Evolutionary conservation across 441 rosid genomes (phyloP).

Genomic region (California macrophylla): DNA sequence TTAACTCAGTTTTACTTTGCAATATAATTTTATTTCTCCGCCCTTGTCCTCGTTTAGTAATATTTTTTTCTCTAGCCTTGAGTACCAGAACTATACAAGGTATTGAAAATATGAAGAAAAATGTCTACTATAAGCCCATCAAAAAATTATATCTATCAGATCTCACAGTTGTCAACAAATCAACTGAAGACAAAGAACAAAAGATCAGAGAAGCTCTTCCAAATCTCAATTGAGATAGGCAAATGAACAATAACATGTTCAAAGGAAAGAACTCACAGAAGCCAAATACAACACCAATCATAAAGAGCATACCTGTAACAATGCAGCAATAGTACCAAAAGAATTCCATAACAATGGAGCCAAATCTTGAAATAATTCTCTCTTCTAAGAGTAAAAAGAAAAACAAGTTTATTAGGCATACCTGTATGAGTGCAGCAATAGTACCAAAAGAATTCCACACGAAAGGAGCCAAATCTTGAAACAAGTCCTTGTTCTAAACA

Average conservation of each 20-base stretch:
- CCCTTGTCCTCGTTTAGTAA: not conserved
- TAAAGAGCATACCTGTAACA: constrained; percentile 62
- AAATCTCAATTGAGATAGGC: not conserved
- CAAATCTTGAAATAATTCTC: constrained; percentile 83
- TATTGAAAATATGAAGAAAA: not conserved
- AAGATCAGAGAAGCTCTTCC: not conserved
- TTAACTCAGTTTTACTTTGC: not conserved
- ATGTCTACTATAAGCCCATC: not conserved
- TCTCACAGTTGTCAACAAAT: not conserved
- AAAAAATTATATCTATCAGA: not conserved
- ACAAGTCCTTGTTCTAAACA: constrained; percentile 28
- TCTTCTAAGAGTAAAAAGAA: constrained; percentile 45
- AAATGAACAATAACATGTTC: not conserved
- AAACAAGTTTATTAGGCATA: constrained; percentile 29
- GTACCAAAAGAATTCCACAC: constrained; percentile 35
- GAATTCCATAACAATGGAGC: constrained; percentile 84
- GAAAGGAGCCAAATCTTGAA: constrained; percentile 36
- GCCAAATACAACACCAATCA: constrained; percentile 2
- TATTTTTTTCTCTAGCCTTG: not conserved
- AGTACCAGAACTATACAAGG: constrained; percentile 2
- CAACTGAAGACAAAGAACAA: not conserved
- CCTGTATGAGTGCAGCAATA: constrained; percentile 32
- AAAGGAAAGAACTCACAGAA: not conserved
- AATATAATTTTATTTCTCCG: not conserved
- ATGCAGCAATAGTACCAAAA: constrained; percentile 64